Percentiles rank a stretch among this genome's conserved stretches.
Conservation (phyloP, 2,329 filamentous ascomycete genomes). For the Rosellinia necatrix region DNA sequence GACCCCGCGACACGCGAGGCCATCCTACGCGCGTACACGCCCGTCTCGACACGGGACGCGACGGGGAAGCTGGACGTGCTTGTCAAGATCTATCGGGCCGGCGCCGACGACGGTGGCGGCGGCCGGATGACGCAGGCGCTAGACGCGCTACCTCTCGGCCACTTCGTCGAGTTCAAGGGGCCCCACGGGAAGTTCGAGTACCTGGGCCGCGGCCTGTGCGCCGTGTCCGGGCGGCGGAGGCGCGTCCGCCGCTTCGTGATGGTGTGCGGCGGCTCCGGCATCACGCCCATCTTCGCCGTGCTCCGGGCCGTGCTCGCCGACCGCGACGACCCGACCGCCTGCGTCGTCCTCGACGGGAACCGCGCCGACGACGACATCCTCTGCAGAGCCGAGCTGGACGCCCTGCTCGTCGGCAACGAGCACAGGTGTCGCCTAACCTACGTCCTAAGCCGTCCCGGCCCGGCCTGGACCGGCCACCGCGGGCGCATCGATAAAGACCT, state of each 20-base stretch:
- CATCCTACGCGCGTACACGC: conserved; percentile 87
- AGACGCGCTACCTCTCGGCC: conserved; percentile 72
- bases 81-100: conserved; percentile 79
- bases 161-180: conserved; percentile 82
- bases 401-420: conserved; percentile 56
- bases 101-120: conserved; percentile 58
- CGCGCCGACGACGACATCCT: conserved; percentile 80
- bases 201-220: conserved; percentile 66
- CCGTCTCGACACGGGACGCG: conserved; percentile 67
- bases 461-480: conserved; percentile 68
- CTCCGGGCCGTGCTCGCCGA: conserved; percentile 74
- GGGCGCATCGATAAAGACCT: conserved; percentile 70
- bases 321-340: conserved; percentile 64
- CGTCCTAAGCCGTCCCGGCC: conserved; percentile 66
- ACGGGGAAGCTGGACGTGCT: conserved; percentile 73
- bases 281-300: conserved; percentile 91
- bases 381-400: conserved; percentile 73
- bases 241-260: conserved; percentile 74
- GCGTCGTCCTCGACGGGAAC: conserved; percentile 80
- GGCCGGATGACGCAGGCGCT: conserved; percentile 84
- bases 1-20: conserved; percentile 72
- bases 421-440: conserved; percentile 69
- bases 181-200: conserved; percentile 88
- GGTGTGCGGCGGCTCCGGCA: conserved; percentile 86
- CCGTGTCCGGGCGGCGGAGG: conserved; percentile 60